These are phyloP conservation scores for Beauveria brongniartii DNA, from an alignment of 2,329 filamentous ascomycete genomes.

Conservation along the genomic window DNA sequence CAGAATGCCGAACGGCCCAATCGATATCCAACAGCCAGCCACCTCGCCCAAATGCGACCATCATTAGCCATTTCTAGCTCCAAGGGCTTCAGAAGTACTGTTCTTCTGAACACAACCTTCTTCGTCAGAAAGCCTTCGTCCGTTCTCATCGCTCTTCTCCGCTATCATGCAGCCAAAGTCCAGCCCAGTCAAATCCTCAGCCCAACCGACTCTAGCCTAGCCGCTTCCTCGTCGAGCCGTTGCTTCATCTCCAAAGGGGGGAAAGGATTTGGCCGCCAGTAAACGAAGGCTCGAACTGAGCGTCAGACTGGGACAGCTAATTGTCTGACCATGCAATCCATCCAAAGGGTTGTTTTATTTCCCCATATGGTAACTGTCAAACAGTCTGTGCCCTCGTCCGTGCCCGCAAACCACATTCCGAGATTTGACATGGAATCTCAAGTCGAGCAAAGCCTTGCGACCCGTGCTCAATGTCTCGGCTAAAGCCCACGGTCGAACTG, in stretches of 20 bases:
- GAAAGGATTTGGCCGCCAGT: background rate
- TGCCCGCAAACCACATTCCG: slow-evolving; percentile 4
- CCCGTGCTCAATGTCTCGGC: slow-evolving; percentile 8
- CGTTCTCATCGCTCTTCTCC: background rate
- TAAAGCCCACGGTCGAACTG: background rate
- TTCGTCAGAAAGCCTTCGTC: background rate
- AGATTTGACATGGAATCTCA: slow-evolving; percentile 8
- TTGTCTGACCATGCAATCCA: background rate
- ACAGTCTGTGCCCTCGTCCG: slow-evolving; percentile 7
- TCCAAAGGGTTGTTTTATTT: background rate
- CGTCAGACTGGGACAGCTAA: background rate
- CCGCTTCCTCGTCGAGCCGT: background rate
- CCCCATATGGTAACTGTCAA: slow-evolving; percentile 1
- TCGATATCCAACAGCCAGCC: background rate
- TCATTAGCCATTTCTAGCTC: background rate
- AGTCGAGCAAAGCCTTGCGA: background rate
- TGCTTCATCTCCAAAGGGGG: background rate
- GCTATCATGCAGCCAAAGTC: slow-evolving; percentile 1
- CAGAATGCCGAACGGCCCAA: background rate
- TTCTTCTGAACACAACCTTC: background rate
- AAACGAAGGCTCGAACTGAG: background rate
- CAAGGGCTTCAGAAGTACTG: background rate
- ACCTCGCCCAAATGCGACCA: background rate
- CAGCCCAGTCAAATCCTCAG: background rate
- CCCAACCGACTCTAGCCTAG: background rate